These are phyloP conservation scores for Podospora sp. DNA, from an alignment of 495 filamentous ascomycete genomes.

Conservation along the genomic window DNA sequence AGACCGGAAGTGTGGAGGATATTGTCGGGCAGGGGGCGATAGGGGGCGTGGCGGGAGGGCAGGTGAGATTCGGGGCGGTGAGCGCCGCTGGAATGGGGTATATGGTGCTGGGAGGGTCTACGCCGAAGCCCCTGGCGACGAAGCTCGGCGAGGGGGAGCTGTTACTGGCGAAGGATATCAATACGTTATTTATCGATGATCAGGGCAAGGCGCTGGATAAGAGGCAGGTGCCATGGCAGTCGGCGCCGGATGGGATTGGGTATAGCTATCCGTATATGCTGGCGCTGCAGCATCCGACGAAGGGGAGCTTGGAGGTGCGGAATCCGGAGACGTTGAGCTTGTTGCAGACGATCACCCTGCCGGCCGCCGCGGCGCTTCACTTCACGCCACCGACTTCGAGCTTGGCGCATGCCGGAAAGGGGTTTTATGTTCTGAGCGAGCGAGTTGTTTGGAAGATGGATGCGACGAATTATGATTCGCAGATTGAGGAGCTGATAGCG, in stretches of 20 bases:
- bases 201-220: constrained; percentile 81
- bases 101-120: constrained; percentile 88
- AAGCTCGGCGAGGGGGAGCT: constrained; percentile 80
- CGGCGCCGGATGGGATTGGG: constrained; percentile 84
- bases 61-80: constrained; percentile 64
- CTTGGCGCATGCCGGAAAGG: constrained; percentile 90
- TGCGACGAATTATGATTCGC: constrained; percentile 87
- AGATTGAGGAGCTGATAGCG: constrained; percentile 81
- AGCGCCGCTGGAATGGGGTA: constrained; percentile 83
- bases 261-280: constrained; percentile 96
- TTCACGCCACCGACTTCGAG: constrained; percentile 94
- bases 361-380: constrained; percentile 78
- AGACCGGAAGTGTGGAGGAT: constrained; percentile 67
- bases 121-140: constrained; percentile 85
- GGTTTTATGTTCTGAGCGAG: constrained; percentile 88
- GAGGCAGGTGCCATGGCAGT: constrained; percentile 86
- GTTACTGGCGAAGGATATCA: constrained; percentile 91
- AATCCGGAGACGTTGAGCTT: constrained; percentile 90
- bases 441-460: constrained; percentile 94
- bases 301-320: constrained; percentile 85
- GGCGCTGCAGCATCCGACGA: constrained; percentile 78
- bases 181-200: constrained; percentile 86
- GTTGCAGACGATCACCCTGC: constrained; percentile 80
- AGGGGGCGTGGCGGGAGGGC: constrained; percentile 63
- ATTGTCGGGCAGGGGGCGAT: constrained; percentile 78